These are phyloP conservation scores for Diplotaxis tenuifolia DNA, from an alignment of 345 rosid genomes.

Conservation along the genomic window DNA sequence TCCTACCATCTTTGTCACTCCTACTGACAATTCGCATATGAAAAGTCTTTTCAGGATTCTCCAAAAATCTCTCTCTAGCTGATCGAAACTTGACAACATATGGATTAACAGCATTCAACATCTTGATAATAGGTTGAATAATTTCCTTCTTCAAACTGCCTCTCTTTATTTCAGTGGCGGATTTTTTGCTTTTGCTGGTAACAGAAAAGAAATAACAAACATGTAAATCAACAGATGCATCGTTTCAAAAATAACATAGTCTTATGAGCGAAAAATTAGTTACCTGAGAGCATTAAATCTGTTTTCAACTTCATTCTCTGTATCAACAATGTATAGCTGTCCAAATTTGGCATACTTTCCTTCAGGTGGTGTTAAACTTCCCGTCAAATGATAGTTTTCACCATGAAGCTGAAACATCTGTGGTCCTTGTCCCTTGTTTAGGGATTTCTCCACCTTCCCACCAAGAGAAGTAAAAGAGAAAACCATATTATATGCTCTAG, in stretches of 20 bases:
- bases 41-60: not conserved
- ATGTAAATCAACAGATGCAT: too few species aligned
- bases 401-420: not conserved
- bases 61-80: not conserved
- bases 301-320: not conserved
- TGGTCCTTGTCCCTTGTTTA: not conserved
- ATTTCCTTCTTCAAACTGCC: not conserved
- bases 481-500: not conserved
- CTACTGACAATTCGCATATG: not conserved
- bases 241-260: too few species aligned
- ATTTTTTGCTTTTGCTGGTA: not conserved
- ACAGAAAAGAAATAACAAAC: too few species aligned
- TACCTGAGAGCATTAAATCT: not conserved
- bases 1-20: not conserved
- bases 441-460: not conserved
- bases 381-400: not conserved
- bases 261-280: too few species aligned
- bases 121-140: not conserved
- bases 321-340: not conserved
- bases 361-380: not conserved
- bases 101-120: not conserved
- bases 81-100: not conserved
- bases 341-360: not conserved
- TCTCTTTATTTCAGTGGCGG: not conserved
- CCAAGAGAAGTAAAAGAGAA: not conserved